Base-by-base conservation (phyloP, 1,284 basidiomycete species). In the Pisolithus thermaeus region DNA sequence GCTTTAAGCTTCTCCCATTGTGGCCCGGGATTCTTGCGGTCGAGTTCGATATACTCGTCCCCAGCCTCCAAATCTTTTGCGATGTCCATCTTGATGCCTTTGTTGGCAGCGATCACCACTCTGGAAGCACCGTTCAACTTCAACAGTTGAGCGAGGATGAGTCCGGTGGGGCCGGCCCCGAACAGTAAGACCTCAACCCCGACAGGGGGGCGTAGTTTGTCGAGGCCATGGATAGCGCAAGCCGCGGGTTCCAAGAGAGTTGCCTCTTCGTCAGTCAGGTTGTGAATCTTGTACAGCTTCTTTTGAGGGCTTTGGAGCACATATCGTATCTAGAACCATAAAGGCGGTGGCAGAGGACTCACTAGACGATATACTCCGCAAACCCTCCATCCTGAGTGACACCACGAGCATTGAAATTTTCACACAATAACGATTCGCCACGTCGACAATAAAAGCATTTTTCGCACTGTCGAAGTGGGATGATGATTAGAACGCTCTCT, bases 241-340 rank as follows among this genome's bases (percentile, higher is more conserved):
- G 90, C 84, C 4, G 90, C 87, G 18, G 91, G 91, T 67, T 94
- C 91, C 50, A 93, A 73, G n/a, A 94, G 78, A 4, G 89, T 92
- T 0, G 91, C 86, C 61, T 93, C 89, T 68, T 90, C 86, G 61
- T 93, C 90, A n/a, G 83, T 78, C 42, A 93, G 76, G 69, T 92
- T 92, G 61, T 85, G 69, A 64, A 93, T 87, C 70, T 87, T 87
- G 78, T 87, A 93, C 28, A 90, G 75, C 65, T 92, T 92, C 63
- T 83, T 79, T 48, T 76, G 73, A 47, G 75, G 69, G 58, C 82
- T 42, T 49, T 11, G 23, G 46, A 47, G 28, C 36, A 25, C 49
- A 47, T 46, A 20, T 46, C 6, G 30, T 12, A 46, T 11, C 18
- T 3, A n/a, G 7, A 3, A 6, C 30, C 16, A 16, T 16, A 9